Base-by-base conservation (phyloP, 257 asterid species). In the Rhazya stricta region DNA sequence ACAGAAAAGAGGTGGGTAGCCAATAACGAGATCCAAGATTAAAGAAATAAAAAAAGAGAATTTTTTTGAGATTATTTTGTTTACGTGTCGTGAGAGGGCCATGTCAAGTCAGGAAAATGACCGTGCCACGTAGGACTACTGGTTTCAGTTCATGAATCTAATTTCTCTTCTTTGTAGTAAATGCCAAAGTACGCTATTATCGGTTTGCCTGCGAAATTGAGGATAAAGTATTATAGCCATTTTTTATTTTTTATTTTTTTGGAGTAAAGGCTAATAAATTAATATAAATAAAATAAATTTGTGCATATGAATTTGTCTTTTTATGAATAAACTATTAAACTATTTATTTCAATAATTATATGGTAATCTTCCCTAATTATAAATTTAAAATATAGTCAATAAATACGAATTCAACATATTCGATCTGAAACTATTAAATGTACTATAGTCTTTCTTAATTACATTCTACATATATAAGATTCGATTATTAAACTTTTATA, bases 81-180 rank as follows among this genome's bases (percentile, higher is more conserved):
- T 15, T 51, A 83, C 84, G 86, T 86, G 91, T 83, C 83, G 0
- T 0, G 6, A 36, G 1, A 0, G 0, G 4, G 25, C 23, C 54
- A 12, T 10, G 81, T 68, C 91, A 79, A 84, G 82, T 81, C 56
- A 62, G 56, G 74, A 81, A 69, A 80, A 70, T 50, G 79, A 62
- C 72, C 23, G 0, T 66, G 75, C 79, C 88, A 81, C 81, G 88
- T 84, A 46, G 85, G 89, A 81, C 62, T 39, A 65, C 43, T 27
- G 16, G 34, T 11, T 39, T 73, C 61, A 62, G 45, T 37, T 32
- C 41, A 42, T 76, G 69, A 67, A 67, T 67, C 57, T 6, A 48
- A 6, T n/a, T 37, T 53, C 21, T 58, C 34, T 42, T 67, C 16
- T n/a, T 27, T 54, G 69, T 53, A 42, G 57, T 69, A 42, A 68